Base-by-base conservation (phyloP, 2,329 filamentous ascomycete genomes). In the Sporothrix inflata region DNA sequence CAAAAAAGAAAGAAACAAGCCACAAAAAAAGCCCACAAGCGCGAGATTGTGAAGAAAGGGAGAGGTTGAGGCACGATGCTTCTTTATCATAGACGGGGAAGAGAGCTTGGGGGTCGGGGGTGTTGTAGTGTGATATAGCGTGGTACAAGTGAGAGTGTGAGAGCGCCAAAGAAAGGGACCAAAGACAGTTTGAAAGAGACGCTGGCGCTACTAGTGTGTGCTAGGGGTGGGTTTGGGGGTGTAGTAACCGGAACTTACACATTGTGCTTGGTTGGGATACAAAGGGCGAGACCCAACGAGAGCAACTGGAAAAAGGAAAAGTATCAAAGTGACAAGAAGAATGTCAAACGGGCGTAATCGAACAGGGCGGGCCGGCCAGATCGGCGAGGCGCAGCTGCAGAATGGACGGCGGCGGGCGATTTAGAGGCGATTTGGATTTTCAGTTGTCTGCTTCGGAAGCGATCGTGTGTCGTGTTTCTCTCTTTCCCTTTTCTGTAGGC, bases 91-190 rank as follows among this genome's bases (percentile, higher is more conserved):
- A 66, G 14, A 49, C 61, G 61, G 61, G 42, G 12, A 21, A 49
- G 16, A 34, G n/a, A 66, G 63, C 63, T 49, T 34, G 63, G 61
- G 63, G n/a, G 14, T n/a, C n/a, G n/a, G n/a, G n/a, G n/a, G n/a
- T n/a, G n/a, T n/a, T 40, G 57, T 42, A 61, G 34, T 21, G 34
- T 42, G 57, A 47, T 49, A 66, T 66, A 65, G 60, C 21, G 60
- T 65, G 60, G 45, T 65, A 65, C 60, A 27, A 45, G 60, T 65
- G 60, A 65, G 57, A 61, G 19, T 19, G 60, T 63, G 38, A 40
- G 19, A 45, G 57, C 21, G 51, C 21, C n/a, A n/a, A 30, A 40
- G 30, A 40, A 24, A 57, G 55, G 38, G 38, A 42, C 42, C 40
- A 49, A 30, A n/a, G 61, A 49, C 14, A n/a, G 24, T 49, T 49